Base-by-base conservation (phyloP, 2,329 filamentous ascomycete species). In the Penicillium verrucosum region DNA sequence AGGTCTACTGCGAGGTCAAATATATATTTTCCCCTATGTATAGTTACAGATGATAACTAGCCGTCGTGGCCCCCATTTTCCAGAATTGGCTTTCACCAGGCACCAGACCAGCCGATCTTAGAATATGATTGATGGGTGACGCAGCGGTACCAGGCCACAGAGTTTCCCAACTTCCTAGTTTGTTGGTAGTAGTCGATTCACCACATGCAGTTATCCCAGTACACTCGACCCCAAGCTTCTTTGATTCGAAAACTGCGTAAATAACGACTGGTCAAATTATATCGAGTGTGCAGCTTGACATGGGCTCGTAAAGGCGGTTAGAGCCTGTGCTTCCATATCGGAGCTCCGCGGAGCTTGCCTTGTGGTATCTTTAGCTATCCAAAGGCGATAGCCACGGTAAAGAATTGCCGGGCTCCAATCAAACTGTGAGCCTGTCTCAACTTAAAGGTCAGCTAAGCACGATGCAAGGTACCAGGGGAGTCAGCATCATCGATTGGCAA, bases 401-500 rank as follows among this genome's bases (percentile, higher is more conserved):
- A 36, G 11, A 9, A 42, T 44, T 2, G 2, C 2, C n/a, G 0
- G 29, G 29, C 29, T 10, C 54, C 54, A 56, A 56, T 56, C 41
- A 56, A 4, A 41, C 11, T 7, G 12, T 2, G 7, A 16, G 6
- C 25, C n/a, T 38, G 16, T 23, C 11, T 30, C 18, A 11, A 1
- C 12, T 14, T 25, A 3, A n/a, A 30, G 11, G 41, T 21, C 18
- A 41, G 12, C 11, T 21, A 52, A 25, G 10, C 2, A 52, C 36
- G 12, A 18, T 27, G 16, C 18, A 14, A 41, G 34, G 48, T 40
- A 40, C 41, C 21, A 25, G 41, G 27, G 42, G 12, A 32, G 18
- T n/a, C 3, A 12, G 42, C 54, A 56, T 56, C 46, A 55, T 51
- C 5, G 5, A 56, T 36, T 40, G 14, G 23, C 48, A 51, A 51